Evolutionary conservation across 106 monocot genomes (phyloP), one percentile per base, ranked within the genome.

Genomic region (Allium fistulosum): DNA sequence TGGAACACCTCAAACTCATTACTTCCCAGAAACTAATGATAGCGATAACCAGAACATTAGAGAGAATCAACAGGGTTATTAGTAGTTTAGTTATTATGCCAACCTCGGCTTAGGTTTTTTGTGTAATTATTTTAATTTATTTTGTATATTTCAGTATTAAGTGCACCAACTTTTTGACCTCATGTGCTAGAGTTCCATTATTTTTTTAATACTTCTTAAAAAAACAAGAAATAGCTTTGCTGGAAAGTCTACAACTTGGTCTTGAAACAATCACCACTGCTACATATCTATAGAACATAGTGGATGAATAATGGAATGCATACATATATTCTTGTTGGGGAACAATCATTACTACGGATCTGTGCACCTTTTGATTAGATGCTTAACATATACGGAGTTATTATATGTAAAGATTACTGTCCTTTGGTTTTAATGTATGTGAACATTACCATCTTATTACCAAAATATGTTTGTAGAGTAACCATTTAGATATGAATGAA

Each of bases 1-100:
- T 97, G 77, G 97, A 92, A 56, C 88, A 92, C 46, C 80, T 97
- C 17, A 81, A 70, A 69, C 86, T 84, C 61, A 73, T 81, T 76
- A 77, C 87, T 79, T 78, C 67, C 73, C 87, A 81, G 76, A 89
- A 82, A 62, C 92, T 91, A 56, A 45, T 87, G 26, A 65, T 89
- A 68, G 82, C 92, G 66, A 82, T 78, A 58, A 53, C 73, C 70
- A 87, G 58, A 56, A 56, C 82, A 67, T 83, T 84, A 6, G 83
- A 87, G 52, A 82, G 87, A 80, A 82, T 92, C 70, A 59, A 72
- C 46, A 47, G 70, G 6, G 59, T 88, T 65, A 70, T 91, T 1
- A 78, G 51, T 16, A 78, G 61, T 59, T 63, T 69, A 56, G 15
- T 56, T 14, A 63, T 68, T 65, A 26, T 58, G 58, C 49, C 85